Conservation (phyloP, 1,139 yeast species). For the Debaryomycetaceae sp. region DNA sequence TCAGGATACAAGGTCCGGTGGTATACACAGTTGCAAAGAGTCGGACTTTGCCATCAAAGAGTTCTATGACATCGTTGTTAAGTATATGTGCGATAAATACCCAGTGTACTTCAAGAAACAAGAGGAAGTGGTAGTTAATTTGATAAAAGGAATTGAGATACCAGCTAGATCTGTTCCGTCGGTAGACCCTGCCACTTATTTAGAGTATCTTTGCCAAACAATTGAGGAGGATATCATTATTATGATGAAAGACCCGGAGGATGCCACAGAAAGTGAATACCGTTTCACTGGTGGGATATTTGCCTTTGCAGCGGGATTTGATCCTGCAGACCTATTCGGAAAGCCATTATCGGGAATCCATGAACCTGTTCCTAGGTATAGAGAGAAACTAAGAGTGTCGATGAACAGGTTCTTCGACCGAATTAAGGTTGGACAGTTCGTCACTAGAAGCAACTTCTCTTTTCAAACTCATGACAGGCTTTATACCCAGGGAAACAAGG, state of each 20-base stretch:
- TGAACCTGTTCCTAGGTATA: conserved; percentile 62
- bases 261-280: conserved; percentile 45
- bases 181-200: conserved; percentile 26
- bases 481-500: conserved; percentile 53
- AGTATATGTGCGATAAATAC: conserved; percentile 51
- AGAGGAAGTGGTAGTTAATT: conserved; percentile 34
- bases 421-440: conserved; percentile 48
- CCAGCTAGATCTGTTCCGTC: conserved; percentile 25
- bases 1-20: conserved; percentile 27
- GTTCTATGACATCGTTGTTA: conserved; percentile 47
- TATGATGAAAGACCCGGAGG: conserved; percentile 46
- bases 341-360: conserved; percentile 54
- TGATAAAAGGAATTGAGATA: conserved; percentile 35
- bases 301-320: conserved; percentile 75
- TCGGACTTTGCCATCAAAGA: conserved; percentile 52
- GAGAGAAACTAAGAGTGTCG: conserved; percentile 48
- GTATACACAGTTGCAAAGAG: conserved; percentile 33
- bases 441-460: conserved; percentile 61
- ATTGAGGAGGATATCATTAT: conserved; percentile 70
- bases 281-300: conserved; percentile 61
- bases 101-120: conserved; percentile 51
- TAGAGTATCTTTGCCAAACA: conserved; percentile 41
- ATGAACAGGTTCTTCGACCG: conserved; percentile 62
- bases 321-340: conserved; percentile 55
- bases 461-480: conserved; percentile 46